Evolutionary conservation across 345 rosid genomes (phyloP), one percentile per base, ranked within the genome.

Genomic region (Boechera retrofracta): DNA sequence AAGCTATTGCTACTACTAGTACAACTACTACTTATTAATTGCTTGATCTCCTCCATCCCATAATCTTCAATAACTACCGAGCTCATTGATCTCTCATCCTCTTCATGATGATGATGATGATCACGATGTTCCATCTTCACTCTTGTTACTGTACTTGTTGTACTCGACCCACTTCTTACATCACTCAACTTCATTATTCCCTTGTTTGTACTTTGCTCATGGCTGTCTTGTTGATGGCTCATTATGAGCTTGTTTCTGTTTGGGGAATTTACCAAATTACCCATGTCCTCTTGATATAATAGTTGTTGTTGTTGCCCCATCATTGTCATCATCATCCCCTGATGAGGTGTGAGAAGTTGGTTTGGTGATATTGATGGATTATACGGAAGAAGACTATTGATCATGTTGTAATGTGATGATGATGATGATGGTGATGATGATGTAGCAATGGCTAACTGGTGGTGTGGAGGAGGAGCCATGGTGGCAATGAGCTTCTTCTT

Each of bases 11-110:
- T 64, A 55, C 64, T 83, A 59, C 72, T 74, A 5, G 81, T 81
- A 76, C 89, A 89, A 48, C 79, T 73, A 13, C 78, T 81, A 73
- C 87, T 86, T 57, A 92, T 81, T 0, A 92, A 83, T 71, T 88
- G 88, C 81, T 89, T 90, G 77, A 94, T 88, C 82, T 92, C 97
- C 74, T 94, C 97, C 45, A 90, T 62, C 6, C 92, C 93, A 78
- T 69, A 80, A 45, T 86, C 86, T 15, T 89, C 89, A 33, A 45
- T 24, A 4, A 71, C 42, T 6, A 24, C 45, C 0, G 48, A 53
- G 26, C 49, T 45, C 55, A 79, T 75, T 59, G 83, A 66, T 62
- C 73, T 56, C 64, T 82, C 61, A 61, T 64, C 78, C 74, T 67
- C 56, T 65, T 55, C 67, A 69, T 81, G 69, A 69, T 61, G 69